A percentile compares a stretch with the other conserved stretches of the same genome.
Conservation (phyloP, 805 yeast species). For the Candida nanaspora region DNA sequence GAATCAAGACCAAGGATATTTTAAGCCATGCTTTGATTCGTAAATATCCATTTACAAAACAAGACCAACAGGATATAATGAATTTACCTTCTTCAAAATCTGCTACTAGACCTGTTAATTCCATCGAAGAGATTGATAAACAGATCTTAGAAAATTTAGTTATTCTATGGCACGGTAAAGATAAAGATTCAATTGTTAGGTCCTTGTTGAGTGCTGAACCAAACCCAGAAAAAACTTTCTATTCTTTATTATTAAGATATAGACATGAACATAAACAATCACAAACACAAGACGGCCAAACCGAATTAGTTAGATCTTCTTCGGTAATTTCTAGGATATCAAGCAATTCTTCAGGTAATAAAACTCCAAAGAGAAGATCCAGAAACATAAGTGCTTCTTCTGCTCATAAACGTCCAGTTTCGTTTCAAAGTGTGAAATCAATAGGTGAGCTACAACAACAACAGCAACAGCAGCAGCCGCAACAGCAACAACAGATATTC, state of each 20-base stretch:
- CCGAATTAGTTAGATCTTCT: slow-evolving; percentile 19
- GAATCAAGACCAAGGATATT: slow-evolving; percentile 76
- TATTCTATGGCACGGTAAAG: slow-evolving; percentile 51
- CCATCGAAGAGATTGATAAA: slow-evolving; percentile 40
- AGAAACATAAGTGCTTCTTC: slow-evolving; percentile 36
- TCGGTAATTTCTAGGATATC: slow-evolving; percentile 24
- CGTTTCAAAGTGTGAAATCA: slow-evolving; percentile 29
- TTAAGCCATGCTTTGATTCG: slow-evolving; percentile 72
- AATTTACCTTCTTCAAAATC: slow-evolving; percentile 50
- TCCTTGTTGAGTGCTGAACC: slow-evolving; percentile 21
- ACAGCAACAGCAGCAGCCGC: neutral
- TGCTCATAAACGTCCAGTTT: slow-evolving; percentile 39
- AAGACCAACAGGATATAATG: slow-evolving; percentile 22
- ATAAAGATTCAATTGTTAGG: slow-evolving; percentile 26
- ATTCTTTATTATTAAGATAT: slow-evolving; percentile 27
- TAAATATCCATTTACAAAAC: slow-evolving; percentile 54
- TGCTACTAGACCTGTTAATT: slow-evolving; percentile 42
- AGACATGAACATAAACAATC: slow-evolving; percentile 25
- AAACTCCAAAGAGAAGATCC: slow-evolving; percentile 32
- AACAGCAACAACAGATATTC: slow-evolving; percentile 8
- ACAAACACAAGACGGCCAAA: slow-evolving; percentile 9
- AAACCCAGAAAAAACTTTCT: slow-evolving; percentile 31
- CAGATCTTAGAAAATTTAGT: slow-evolving; percentile 48
- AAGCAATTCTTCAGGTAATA: slow-evolving; percentile 19
- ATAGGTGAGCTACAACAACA: neutral